Evolutionary conservation across 1,139 yeast genomes (phyloP), one percentile per base, ranked within the genome.

Genomic region (Yamadazyma triangularis): DNA sequence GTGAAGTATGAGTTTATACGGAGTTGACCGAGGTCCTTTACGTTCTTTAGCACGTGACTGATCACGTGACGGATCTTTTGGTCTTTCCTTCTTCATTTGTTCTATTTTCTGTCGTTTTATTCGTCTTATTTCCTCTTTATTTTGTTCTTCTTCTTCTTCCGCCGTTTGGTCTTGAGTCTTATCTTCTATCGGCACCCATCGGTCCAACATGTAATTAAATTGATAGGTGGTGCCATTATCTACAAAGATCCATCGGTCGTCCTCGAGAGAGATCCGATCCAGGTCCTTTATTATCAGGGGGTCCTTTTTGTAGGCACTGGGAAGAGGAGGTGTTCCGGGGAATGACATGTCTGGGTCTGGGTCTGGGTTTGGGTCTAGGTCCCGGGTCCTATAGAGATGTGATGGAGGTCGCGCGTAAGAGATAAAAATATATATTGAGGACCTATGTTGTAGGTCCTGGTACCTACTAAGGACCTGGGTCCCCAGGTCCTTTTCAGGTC

Each of bases 1-100:
- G 42, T 66, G 70, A 25, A 70, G 58, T 14, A 75, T 64, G 4
- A n/a, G n/a, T n/a, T n/a, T n/a, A n/a, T n/a, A n/a, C n/a, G n/a
- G n/a, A n/a, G n/a, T n/a, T n/a, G n/a, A n/a, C n/a, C n/a, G n/a
- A n/a, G n/a, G n/a, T n/a, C n/a, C n/a, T n/a, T n/a, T n/a, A n/a
- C n/a, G n/a, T n/a, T n/a, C n/a, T n/a, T n/a, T n/a, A n/a, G n/a
- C n/a, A n/a, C n/a, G n/a, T n/a, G n/a, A n/a, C n/a, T n/a, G n/a
- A n/a, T n/a, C n/a, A n/a, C n/a, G n/a, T n/a, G n/a, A n/a, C n/a
- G n/a, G n/a, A n/a, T n/a, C n/a, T n/a, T n/a, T n/a, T n/a, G n/a
- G n/a, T n/a, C n/a, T n/a, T 26, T 56, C 56, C 15, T 51, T 50
- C 38, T 54, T 58, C 26, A 62, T 33, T 23, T 57, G 50, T 14